Conservation (phyloP, 169 alveolate species). For the Eimeria acervulina region DNA sequence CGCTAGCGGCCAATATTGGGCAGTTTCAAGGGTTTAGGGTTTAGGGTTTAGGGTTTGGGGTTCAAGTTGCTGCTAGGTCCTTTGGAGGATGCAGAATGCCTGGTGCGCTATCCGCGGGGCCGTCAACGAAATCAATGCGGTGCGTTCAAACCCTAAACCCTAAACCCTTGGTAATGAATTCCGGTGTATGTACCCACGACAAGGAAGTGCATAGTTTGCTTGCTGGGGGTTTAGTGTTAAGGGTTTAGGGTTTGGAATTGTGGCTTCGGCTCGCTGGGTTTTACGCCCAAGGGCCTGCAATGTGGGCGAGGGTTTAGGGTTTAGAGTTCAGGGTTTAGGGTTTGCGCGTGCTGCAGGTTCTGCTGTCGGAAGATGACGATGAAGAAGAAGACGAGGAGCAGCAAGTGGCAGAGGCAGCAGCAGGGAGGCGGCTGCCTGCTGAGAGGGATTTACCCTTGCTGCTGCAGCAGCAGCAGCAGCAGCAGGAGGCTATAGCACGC, state of each 20-base stretch:
- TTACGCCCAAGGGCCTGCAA: neutral
- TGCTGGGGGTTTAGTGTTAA: no score
- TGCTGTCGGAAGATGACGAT: constrained; percentile 74
- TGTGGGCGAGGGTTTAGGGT: neutral
- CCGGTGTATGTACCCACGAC: neutral
- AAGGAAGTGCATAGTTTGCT: neutral
- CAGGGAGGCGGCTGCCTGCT: neutral
- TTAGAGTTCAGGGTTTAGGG: neutral
- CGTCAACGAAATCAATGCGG: constrained; percentile 76
- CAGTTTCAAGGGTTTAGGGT: neutral
- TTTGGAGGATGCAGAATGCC: constrained; percentile 70
- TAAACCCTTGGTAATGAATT: neutral
- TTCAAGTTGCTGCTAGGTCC: neutral
- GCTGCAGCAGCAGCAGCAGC: constrained; percentile 64
- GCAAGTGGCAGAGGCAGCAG: neutral
- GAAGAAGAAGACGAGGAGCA: constrained; percentile 54
- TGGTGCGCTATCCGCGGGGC: constrained; percentile 80
- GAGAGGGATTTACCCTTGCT: constrained; percentile 4
- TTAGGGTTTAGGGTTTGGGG: neutral
- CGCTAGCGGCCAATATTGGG: neutral
- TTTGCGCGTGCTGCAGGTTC: constrained; percentile 33
- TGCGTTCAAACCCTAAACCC: constrained; percentile 4
- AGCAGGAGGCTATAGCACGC: constrained; percentile 41
- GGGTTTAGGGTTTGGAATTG: neutral
- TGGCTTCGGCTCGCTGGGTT: neutral